Percentiles rank a stretch among this genome's conserved stretches.
Evolutionary conservation across 163 green algal species (phyloP).

Genomic region (Chlamydomonas reinhardtii): DNA sequence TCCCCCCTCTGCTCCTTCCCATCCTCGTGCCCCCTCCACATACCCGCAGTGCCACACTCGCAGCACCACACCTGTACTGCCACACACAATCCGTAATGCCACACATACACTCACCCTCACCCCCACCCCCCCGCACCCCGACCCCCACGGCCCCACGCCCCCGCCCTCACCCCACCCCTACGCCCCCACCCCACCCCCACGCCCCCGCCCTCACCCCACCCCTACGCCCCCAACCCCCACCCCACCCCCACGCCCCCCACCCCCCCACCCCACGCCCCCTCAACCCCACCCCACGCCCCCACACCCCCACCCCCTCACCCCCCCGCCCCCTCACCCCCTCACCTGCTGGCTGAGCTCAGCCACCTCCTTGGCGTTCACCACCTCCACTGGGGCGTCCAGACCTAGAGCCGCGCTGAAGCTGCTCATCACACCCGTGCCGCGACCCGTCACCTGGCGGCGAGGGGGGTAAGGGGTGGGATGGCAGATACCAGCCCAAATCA

Average conservation of each 20-base stretch:
- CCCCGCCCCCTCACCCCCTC: background rate
- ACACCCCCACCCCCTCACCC: background rate
- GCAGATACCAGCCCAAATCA: no score
- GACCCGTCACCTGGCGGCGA: constrained; percentile 62
- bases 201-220: background rate
- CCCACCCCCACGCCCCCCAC: no score
- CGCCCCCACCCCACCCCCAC: no score
- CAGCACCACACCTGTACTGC: no score
- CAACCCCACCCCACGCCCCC: no score
- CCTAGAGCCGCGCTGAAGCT: constrained; percentile 84
- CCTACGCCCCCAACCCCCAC: background rate
- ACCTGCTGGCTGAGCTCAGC: constrained; percentile 60
- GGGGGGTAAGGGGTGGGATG: constrained; percentile 1
- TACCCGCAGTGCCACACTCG: no score
- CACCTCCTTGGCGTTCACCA: constrained; percentile 66
- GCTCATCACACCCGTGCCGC: constrained; percentile 78
- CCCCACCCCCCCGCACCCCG: no score
- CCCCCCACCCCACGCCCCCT: background rate
- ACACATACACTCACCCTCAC: no score
- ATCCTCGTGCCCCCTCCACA: no score
- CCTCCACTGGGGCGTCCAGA: constrained; percentile 78
- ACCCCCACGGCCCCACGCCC: no score
- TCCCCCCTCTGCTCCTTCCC: no score
- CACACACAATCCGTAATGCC: no score
- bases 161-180: background rate